Evolutionary conservation across 345 rosid genomes (phyloP).

Genomic region (Citrus medica): DNA sequence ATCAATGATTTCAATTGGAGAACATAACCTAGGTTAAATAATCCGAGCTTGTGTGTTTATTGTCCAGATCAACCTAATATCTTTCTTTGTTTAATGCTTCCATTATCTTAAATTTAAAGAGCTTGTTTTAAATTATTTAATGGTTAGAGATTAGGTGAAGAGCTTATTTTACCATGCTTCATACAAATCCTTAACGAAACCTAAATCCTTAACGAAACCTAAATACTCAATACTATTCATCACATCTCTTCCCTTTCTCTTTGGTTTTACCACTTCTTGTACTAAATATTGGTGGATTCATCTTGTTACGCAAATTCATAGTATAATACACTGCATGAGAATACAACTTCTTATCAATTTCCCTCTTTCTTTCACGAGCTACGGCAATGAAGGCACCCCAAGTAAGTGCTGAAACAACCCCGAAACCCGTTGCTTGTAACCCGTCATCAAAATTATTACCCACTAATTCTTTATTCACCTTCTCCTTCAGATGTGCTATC

Average conservation of each 20-base stretch:
- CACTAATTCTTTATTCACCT: not conserved
- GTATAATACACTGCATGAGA: not conserved
- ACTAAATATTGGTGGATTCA: slow-evolving; percentile 2
- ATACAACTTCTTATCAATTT: too few relatives aligned
- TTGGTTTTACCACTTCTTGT: not conserved
- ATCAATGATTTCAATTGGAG: too few relatives aligned
- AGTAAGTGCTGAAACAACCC: slow-evolving; percentile 15
- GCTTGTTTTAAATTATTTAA: too few relatives aligned
- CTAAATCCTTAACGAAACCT: too few relatives aligned
- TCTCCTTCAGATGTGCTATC: slow-evolving; percentile 9
- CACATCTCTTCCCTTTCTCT: not conserved
- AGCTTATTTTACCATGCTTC: too few relatives aligned
- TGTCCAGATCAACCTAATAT: too few relatives aligned
- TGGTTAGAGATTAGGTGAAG: too few relatives aligned
- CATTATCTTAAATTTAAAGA: too few relatives aligned
- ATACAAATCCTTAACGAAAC: too few relatives aligned
- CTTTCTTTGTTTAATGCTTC: too few relatives aligned
- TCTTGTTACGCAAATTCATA: slow-evolving; percentile 2
- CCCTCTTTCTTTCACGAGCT: not conserved
- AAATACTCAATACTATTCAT: not conserved
- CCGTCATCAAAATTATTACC: not conserved
- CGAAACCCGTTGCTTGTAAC: not conserved
- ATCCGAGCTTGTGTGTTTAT: too few relatives aligned
- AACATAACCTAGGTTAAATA: too few relatives aligned
- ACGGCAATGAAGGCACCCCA: slow-evolving; percentile 18